Evolutionary conservation across 106 monocot genomes (phyloP).

Genomic region (Acorus calamus): DNA sequence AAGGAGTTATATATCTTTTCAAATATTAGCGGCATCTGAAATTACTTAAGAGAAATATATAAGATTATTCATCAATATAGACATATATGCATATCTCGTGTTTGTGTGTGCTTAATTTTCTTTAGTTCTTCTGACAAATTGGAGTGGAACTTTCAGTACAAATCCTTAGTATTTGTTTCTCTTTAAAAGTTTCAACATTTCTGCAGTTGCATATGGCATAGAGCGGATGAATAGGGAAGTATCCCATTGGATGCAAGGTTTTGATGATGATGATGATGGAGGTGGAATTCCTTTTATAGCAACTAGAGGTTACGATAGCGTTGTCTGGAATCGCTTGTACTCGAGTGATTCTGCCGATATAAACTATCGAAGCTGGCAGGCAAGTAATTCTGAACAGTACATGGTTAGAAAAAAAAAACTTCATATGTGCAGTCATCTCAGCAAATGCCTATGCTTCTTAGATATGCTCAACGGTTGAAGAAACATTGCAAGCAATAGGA

Average conservation of each 20-base stretch:
- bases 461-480: conserved; percentile 62
- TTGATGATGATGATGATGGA: conserved; percentile 20
- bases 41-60: too few species aligned
- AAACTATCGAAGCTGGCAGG: conserved; percentile 34
- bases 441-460: conserved; percentile 11
- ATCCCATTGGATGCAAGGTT: conserved; percentile 69
- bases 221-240: conserved; percentile 79
- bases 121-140: too few species aligned
- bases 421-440: not conserved
- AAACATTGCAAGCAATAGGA: conserved; percentile 48
- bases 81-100: too few species aligned
- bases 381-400: conserved; percentile 6
- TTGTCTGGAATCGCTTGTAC: conserved; percentile 90
- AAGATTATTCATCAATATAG: too few species aligned
- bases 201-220: conserved; percentile 76
- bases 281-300: conserved; percentile 72
- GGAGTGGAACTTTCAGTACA: not conserved
- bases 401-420: not conserved
- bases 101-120: too few species aligned
- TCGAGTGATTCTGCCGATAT: conserved; percentile 41
- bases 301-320: conserved; percentile 84
- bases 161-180: not conserved
- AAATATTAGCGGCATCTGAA: too few species aligned
- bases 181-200: not conserved
- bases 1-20: too few species aligned